Evolutionary conservation across 2,329 filamentous ascomycete species (phyloP).

Genomic region (Fusarium haematococcum): DNA sequence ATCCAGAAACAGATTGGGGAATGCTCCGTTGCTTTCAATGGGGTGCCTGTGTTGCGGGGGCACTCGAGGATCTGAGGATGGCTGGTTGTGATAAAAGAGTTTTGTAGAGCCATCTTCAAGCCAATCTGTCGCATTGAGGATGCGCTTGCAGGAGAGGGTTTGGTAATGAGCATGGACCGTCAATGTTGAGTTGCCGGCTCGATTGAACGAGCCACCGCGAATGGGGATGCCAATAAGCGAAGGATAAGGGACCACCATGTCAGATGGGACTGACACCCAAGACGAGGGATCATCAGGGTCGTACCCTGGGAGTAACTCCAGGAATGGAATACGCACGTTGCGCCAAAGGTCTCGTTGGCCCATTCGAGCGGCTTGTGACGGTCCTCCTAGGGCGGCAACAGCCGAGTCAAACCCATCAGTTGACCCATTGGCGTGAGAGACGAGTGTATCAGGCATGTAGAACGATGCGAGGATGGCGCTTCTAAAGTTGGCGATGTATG

Average conservation of each 20-base stretch:
- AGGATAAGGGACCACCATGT: neutral
- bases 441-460: neutral
- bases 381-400: rapidly evolving
- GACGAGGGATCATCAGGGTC: neutral
- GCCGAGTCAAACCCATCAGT: neutral
- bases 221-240: neutral
- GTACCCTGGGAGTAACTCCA: neutral
- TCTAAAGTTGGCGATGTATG: neutral
- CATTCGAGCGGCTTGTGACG: neutral
- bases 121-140: neutral
- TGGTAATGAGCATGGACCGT: neutral
- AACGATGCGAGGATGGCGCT: neutral
- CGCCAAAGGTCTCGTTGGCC: neutral
- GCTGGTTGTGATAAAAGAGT: neutral
- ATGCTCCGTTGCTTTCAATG: neutral
- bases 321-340: neutral
- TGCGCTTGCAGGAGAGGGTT: neutral
- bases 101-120: neutral
- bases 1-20: neutral
- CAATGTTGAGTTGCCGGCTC: constrained; percentile 9
- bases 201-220: neutral
- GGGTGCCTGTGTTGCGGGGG: neutral
- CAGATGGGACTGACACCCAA: neutral
- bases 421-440: neutral
- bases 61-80: neutral